phyloP scores from a whole-genome alignment of 208 protist genomes.

The Sergeia podlipaevii region DNA sequence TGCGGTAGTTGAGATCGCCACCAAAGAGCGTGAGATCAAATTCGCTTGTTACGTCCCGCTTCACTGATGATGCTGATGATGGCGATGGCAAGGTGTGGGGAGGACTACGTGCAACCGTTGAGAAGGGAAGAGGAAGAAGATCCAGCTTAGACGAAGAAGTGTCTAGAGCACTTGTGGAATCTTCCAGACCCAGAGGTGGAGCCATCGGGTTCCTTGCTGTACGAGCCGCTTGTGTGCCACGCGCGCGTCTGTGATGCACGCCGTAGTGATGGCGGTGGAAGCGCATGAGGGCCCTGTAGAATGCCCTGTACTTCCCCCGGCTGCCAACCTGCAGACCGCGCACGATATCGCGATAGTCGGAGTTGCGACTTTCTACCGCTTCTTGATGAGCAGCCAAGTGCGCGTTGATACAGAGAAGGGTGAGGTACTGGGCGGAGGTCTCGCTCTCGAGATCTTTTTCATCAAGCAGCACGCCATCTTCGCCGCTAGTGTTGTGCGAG shows the following conservation, averaged over 20 bases:
- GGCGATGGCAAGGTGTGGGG: neutral
- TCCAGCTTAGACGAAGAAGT: no score
- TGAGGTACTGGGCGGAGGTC: conserved; percentile 30
- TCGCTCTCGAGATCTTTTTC: neutral
- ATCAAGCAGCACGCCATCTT: neutral
- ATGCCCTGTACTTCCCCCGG: conserved; percentile 28
- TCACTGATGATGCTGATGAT: neutral
- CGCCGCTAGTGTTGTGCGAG: no score
- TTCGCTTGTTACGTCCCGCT: conserved; percentile 79
- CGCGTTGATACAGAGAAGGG: conserved; percentile 82
- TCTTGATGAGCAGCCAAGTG: conserved; percentile 91
- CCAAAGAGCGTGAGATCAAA: conserved; percentile 93
- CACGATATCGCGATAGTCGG: conserved; percentile 80
- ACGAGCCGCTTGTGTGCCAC: no score
- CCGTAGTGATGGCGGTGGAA: no score
- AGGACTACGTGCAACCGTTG: no score
- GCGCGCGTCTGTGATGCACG: no score
- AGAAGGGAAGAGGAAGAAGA: no score
- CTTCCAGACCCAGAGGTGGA: no score
- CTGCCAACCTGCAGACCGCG: conserved; percentile 33
- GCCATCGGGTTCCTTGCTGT: no score
- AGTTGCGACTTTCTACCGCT: conserved; percentile 70
- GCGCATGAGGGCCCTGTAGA: no score
- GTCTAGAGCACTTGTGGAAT: no score
- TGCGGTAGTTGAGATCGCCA: conserved; percentile 96